These are phyloP conservation scores for Excoecaria agallocha DNA, from an alignment of 345 rosid genomes.

Conservation along the genomic window DNA sequence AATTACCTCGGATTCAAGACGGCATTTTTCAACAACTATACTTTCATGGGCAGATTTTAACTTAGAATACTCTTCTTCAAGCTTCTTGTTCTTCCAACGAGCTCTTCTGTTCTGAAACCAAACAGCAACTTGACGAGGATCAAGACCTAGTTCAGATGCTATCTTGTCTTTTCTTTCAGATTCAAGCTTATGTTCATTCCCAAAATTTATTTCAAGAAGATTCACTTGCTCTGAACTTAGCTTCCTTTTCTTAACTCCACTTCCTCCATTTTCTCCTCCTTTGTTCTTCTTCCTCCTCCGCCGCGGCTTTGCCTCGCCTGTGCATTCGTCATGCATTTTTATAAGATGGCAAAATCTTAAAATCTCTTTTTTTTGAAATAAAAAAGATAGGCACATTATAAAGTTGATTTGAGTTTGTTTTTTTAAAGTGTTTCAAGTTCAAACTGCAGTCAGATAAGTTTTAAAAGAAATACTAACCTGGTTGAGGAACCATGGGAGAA, in stretches of 20 bases:
- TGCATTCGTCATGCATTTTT: no score
- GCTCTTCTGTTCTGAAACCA: slow-evolving; percentile 98
- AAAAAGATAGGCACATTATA: no score
- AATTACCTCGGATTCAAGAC: slow-evolving; percentile 72
- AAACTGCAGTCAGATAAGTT: no score
- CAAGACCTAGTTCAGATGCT: slow-evolving; percentile 76
- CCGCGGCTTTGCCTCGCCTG: slow-evolving; percentile 51
- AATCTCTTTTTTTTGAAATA: no score
- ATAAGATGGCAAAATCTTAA: no score
- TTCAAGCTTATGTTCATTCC: slow-evolving; percentile 73
- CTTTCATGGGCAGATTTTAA: slow-evolving; percentile 49
- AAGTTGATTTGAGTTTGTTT: no score
- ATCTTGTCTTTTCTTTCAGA: slow-evolving; percentile 77
- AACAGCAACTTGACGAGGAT: slow-evolving; percentile 92
- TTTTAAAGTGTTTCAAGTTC: no score
- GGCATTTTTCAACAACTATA: slow-evolving; percentile 52
- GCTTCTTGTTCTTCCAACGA: slow-evolving; percentile 87
- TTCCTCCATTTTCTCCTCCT: slow-evolving; percentile 33
- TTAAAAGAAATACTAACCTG: slow-evolving; percentile 36
- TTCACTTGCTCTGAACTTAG: slow-evolving; percentile 61
- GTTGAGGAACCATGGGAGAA: slow-evolving; percentile 47
- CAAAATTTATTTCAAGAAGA: slow-evolving; percentile 64
- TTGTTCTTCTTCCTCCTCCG: slow-evolving; percentile 59
- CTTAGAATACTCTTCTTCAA: slow-evolving; percentile 69
- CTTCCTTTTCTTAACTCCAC: slow-evolving; percentile 63